Percentiles rank a stretch among this genome's conserved stretches.
Conservation (phyloP, 352 stramenopile species). For the Phytopythium delawarense region DNA sequence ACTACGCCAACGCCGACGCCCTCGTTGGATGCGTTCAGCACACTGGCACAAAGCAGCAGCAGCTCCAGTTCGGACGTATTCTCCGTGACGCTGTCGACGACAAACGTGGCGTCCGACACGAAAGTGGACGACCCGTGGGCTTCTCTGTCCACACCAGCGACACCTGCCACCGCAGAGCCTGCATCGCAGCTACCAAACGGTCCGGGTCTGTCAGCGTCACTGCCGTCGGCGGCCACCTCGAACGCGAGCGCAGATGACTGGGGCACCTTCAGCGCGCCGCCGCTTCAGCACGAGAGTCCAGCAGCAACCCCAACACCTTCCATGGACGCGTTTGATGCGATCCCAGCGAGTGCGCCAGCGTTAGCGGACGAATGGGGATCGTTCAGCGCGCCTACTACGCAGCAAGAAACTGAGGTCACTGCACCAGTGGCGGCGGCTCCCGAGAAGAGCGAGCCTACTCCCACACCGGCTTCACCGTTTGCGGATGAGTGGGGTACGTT, state of each 20-base stretch:
- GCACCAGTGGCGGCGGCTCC: neutral
- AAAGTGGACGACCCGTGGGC: constrained; percentile 4
- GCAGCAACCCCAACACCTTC: neutral
- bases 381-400: neutral
- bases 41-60: neutral
- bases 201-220: neutral
- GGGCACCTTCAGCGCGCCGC: constrained; percentile 7
- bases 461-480: neutral
- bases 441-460: neutral
- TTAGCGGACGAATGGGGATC: neutral
- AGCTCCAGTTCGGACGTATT: constrained; percentile 6
- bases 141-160: neutral
- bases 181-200: neutral
- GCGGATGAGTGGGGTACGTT: neutral
- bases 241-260: constrained; percentile 5
- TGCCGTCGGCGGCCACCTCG: neutral
- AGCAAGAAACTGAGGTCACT: neutral
- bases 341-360: neutral
- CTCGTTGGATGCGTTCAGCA: neutral
- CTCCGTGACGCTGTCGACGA: neutral
- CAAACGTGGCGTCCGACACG: neutral
- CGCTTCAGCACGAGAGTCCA: neutral
- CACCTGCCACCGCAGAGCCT: neutral
- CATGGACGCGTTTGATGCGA: neutral
- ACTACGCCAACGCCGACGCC: neutral